A percentile compares a stretch with the other conserved stretches of the same genome.
Conservation (phyloP, 1,284 basidiomycete genomes). For the Cryptococcus sp. region DNA sequence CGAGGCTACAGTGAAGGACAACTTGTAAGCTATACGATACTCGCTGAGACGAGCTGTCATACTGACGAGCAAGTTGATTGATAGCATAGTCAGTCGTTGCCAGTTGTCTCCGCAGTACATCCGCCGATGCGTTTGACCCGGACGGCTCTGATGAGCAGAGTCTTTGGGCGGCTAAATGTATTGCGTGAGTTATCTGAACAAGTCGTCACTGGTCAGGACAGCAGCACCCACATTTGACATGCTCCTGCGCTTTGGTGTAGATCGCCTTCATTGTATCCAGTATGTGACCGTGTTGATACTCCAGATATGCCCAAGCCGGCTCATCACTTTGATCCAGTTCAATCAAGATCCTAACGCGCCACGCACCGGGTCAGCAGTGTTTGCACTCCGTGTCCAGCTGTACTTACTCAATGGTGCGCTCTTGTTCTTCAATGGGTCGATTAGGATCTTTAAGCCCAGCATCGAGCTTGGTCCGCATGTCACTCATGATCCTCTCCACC, state of each 20-base stretch:
- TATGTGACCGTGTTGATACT: constrained; percentile 86
- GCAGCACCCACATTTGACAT: constrained; percentile 60
- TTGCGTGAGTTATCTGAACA: not conserved
- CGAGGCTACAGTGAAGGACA: constrained; percentile 18
- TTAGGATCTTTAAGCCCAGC: constrained; percentile 74
- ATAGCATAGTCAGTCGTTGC: constrained; percentile 25
- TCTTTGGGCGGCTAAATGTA: constrained; percentile 7
- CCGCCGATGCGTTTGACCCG: constrained; percentile 29
- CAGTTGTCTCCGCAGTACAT: constrained; percentile 37
- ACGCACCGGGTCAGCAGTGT: not conserved
- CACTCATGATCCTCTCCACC: constrained; percentile 91
- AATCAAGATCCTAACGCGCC: constrained; percentile 67
- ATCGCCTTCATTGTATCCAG: constrained; percentile 72
- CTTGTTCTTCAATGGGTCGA: constrained; percentile 86
- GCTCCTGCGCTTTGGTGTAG: constrained; percentile 61
- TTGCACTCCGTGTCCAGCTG: not conserved
- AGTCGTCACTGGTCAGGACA: not conserved
- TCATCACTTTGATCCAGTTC: constrained; percentile 75
- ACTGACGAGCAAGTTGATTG: constrained; percentile 62
- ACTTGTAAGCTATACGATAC: not conserved
- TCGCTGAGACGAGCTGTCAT: not conserved
- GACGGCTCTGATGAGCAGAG: constrained; percentile 27
- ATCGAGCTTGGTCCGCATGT: constrained; percentile 80
- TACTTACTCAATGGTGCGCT: constrained; percentile 91
- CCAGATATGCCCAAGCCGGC: constrained; percentile 91